Evolutionary conservation across 2,329 filamentous ascomycete genomes (phyloP), one percentile per base, ranked within the genome.

Genomic region (Colletotrichum costaricense): DNA sequence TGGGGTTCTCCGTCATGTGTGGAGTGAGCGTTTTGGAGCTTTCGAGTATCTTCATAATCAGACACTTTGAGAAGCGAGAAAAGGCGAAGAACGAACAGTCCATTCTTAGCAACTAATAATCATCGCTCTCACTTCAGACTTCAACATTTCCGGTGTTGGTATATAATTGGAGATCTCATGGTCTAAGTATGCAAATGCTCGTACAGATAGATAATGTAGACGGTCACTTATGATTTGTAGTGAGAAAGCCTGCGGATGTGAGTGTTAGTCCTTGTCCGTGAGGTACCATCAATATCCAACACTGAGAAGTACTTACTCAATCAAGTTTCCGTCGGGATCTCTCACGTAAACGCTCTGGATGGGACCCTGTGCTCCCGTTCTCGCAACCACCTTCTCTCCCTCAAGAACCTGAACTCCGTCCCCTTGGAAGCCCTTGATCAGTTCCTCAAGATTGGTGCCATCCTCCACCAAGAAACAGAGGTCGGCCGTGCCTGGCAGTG

Each of bases 271-370:
- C 24, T 14, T 24, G 7, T 12, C 6, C 16, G 12, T 22, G 19
- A 49, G 42, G 19, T 14, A 9, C 3, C 9, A 30, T 11, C 59
- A 8, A 8, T 24, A 1, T 24, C 16, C 24, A 14, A 30, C 8
- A 7, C 16, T 14, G 7, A 9, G 19, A 42, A 16, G 22, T 6
- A 82, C 88, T 78, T 77, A 92, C 90, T 92, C 90, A 54, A 92
- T 86, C 75, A 92, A 76, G 78, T 91, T 92, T 5, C 87, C 88
- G 80, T 92, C 90, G 2, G 89, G 89, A 79, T 92, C 90, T 49
- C 89, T 82, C 63, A 90, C 85, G 79, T 92, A 92, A 2, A 92
- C 82, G 78, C 90, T 92, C 65, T 84, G 81, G 57, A 92, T 80
- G 69, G 81, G 85, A 0, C 89, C 89, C 66, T 82, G 81, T 0